A percentile compares a stretch with the other conserved stretches of the same genome.
Conservation (phyloP, 1,284 basidiomycete genomes). For the Puccinia brachypodii region DNA sequence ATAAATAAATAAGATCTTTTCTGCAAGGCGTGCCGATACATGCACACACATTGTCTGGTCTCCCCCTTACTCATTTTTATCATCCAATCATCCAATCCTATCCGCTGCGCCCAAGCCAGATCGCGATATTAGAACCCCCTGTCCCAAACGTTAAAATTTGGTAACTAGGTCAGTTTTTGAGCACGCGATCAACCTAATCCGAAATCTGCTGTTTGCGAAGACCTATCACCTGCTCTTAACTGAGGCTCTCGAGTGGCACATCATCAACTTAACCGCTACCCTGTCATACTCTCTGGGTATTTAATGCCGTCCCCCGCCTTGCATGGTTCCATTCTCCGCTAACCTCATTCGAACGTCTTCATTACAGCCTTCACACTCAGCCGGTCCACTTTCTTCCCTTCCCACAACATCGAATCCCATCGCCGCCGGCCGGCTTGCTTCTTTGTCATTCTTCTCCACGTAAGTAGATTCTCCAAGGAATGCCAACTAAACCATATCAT, state of each 20-base stretch:
- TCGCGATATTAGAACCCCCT: background rate
- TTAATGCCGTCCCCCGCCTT: background rate
- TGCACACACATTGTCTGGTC: background rate
- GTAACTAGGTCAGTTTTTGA: background rate
- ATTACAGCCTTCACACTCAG: too few species aligned
- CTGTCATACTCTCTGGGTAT: background rate
- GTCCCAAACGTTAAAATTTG: background rate
- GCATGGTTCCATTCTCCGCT: background rate
- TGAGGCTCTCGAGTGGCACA: background rate
- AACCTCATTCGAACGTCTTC: background rate
- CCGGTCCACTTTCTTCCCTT: background rate
- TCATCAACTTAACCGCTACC: background rate
- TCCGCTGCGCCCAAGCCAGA: background rate
- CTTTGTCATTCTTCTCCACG: background rate
- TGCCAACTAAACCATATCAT: too few species aligned
- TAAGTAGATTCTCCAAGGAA: background rate
- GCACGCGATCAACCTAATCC: background rate
- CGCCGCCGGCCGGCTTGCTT: background rate
- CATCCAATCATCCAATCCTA: background rate
- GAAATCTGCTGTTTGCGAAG: background rate
- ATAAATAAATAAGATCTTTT: background rate
- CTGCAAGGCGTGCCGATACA: background rate
- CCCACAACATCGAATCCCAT: background rate
- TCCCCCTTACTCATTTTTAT: background rate
- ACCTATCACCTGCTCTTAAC: background rate